A percentile compares a stretch with the other conserved stretches of the same genome.
Conservation (phyloP, 2,329 filamentous ascomycete genomes). For the Xylaria sp. region DNA sequence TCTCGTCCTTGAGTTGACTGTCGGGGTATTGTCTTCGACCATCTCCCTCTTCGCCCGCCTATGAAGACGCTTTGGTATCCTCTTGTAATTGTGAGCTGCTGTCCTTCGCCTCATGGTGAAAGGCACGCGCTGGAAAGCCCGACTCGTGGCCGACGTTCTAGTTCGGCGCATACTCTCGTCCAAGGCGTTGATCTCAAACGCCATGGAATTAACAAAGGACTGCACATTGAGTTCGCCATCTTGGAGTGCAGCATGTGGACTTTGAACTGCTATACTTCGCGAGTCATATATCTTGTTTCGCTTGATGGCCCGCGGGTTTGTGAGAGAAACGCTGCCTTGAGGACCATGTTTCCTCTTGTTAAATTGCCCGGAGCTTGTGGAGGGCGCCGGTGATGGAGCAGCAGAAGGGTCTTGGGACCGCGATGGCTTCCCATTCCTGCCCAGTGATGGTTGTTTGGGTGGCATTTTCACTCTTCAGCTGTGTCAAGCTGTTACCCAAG, state of each 20-base stretch:
- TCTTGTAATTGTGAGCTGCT: conserved; percentile 93
- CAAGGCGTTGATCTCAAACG: conserved; percentile 89
- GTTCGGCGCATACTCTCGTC: conserved; percentile 84
- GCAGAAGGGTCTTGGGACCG: conserved; percentile 13
- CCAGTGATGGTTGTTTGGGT: conserved; percentile 37
- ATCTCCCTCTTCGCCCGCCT: conserved; percentile 78
- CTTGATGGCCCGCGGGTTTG: conserved; percentile 52
- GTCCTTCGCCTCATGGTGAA: conserved; percentile 85
- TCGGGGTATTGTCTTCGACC: conserved; percentile 90
- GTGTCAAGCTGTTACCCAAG: not conserved
- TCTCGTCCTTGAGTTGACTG: conserved; percentile 72
- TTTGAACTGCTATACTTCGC: conserved; percentile 63
- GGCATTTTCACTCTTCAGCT: conserved; percentile 36
- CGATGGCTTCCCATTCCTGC: conserved; percentile 27
- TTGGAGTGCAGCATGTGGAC: conserved; percentile 62
- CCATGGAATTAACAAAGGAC: conserved; percentile 83
- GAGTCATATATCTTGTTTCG: conserved; percentile 60
- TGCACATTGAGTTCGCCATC: conserved; percentile 87
- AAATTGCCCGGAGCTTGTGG: conserved; percentile 31
- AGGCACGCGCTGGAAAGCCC: conserved; percentile 93
- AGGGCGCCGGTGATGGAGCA: conserved; percentile 9
- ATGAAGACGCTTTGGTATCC: conserved; percentile 82
- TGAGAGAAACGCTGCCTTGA: conserved; percentile 44
- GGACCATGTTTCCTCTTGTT: conserved; percentile 48
- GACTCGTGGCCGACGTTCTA: conserved; percentile 69